Evolutionary conservation across 2,329 filamentous ascomycete genomes (phyloP), one percentile per base, ranked within the genome.

Genomic region (Alternaria longipes): DNA sequence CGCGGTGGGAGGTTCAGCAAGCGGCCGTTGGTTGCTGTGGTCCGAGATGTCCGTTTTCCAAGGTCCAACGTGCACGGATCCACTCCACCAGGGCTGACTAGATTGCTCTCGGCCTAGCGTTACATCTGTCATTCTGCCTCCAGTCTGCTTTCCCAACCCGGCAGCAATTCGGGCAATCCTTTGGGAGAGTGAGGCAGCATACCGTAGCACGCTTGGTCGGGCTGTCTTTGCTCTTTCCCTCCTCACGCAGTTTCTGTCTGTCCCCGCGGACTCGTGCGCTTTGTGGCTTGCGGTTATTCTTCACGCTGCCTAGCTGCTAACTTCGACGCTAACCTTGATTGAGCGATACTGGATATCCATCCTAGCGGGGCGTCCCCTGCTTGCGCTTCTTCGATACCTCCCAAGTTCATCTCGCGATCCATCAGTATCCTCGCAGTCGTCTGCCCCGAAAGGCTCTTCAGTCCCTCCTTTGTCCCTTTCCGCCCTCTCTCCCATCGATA

Each of bases 341-440:
- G 46, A 14, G 46, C 32, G 14, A 26, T 36, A 50, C 54, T 53
- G 46, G 58, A 55, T 28, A 57, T 36, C 36, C 49, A 32, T 57
- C 41, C 41, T 32, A 42, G 58, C 41, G 58, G 57, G 57, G 57
- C 24, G 24, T 26, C 55, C 58, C 58, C 56, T 34, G 32, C 18
- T 34, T 41, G 58, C 46, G 20, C 46, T 47, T 36, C 53, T 36
- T 52, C 53, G 53, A 60, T 38, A 52, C 53, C 58, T 38, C 24
- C 26, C 20, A 24, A 56, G 18, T 56, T 47, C 58, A 57, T 56
- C 53, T 42, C 54, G 53, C 46, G 54, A 26, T 59, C 28, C 22
- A 47, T 44, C 41, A 32, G 30, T 16, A 28, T 44, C 45, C 42
- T 50, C 45, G 46, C 46, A 44, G 32, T 30, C 54, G 45, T 44